Conservation (phyloP, 257 asterid species). For the Solanum dulcamara region DNA sequence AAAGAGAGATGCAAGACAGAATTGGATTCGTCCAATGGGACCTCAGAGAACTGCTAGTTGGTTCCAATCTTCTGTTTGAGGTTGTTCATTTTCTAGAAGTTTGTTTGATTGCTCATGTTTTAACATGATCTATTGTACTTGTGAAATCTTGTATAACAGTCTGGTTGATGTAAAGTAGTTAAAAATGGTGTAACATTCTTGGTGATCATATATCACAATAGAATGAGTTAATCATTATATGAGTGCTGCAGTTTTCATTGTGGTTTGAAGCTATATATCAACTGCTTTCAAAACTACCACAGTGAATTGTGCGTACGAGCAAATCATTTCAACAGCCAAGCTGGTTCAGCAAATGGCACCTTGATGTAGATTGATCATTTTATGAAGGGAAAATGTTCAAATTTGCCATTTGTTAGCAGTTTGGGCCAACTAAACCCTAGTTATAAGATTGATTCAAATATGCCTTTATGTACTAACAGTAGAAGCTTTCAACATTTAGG, state of each 20-base stretch:
- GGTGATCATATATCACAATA: not conserved
- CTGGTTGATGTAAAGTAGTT: not conserved
- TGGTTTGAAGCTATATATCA: not conserved
- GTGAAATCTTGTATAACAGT: not conserved
- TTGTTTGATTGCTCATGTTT: not conserved
- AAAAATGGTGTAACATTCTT: not conserved
- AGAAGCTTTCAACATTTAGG: not conserved
- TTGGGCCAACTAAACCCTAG: not conserved
- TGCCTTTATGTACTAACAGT: not conserved
- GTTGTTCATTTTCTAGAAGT: not conserved
- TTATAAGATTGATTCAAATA: not conserved
- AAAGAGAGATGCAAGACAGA: constrained; percentile 55
- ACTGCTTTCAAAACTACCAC: not conserved
- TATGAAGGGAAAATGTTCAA: not conserved
- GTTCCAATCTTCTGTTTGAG: constrained; percentile 8
- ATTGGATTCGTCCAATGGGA: constrained; percentile 21
- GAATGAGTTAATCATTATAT: not conserved
- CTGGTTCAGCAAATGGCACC: not conserved
- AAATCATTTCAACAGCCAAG: not conserved
- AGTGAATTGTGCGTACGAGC: not conserved
- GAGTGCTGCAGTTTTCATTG: not conserved
- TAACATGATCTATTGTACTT: not conserved
- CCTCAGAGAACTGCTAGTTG: constrained; percentile 23
- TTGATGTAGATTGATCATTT: not conserved
- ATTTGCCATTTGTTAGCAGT: not conserved